Conservation (phyloP, 2,329 filamentous ascomycete genomes). For the Cladophialophora exuberans region DNA sequence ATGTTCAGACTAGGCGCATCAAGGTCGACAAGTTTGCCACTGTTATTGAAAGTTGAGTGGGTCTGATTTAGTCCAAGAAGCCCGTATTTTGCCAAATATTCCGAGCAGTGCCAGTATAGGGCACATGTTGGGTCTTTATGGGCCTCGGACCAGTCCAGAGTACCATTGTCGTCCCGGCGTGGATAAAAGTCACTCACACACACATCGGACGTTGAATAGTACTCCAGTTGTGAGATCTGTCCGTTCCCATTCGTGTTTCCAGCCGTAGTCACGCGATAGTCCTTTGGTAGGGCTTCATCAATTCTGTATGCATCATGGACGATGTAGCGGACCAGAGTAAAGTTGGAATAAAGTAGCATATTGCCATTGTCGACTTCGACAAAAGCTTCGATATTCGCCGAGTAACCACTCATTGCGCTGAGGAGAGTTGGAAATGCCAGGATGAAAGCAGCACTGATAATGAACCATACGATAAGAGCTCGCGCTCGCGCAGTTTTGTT, state of each 20-base stretch:
- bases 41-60: slow-evolving; percentile 19
- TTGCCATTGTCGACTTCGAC: slow-evolving; percentile 33
- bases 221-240: neutral
- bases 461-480: slow-evolving; percentile 38
- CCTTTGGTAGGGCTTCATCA: slow-evolving; percentile 5
- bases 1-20: slow-evolving; percentile 13
- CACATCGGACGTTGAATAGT: neutral
- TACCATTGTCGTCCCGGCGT: neutral
- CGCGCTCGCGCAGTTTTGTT: slow-evolving; percentile 23
- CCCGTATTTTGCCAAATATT: slow-evolving; percentile 14
- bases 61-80: slow-evolving; percentile 15
- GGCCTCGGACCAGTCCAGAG: neutral
- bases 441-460: slow-evolving; percentile 38
- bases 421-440: slow-evolving; percentile 39
- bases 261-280: slow-evolving; percentile 7
- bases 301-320: slow-evolving; percentile 25
- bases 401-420: slow-evolving; percentile 44
- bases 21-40: slow-evolving; percentile 11
- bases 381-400: slow-evolving; percentile 35
- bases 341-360: slow-evolving; percentile 35
- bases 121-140: neutral
- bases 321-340: slow-evolving; percentile 30
- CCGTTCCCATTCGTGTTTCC: neutral
- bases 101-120: slow-evolving; percentile 17
- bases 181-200: neutral